Evolutionary conservation across 179 eudicot genomes (phyloP).

Genomic region (Beta lomatogona): DNA sequence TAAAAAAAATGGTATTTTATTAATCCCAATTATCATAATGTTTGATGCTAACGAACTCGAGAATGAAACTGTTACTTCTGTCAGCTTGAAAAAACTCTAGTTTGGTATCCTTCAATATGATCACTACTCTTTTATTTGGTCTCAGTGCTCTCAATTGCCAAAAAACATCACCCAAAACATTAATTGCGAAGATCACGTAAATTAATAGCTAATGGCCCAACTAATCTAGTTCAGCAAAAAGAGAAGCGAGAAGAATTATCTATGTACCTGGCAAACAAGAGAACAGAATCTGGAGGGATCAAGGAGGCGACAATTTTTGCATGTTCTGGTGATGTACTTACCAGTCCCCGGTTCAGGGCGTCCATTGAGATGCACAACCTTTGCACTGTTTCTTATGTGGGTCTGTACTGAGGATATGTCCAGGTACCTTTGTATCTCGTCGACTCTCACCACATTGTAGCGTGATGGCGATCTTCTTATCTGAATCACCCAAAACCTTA

Average conservation of each 20-base stretch:
- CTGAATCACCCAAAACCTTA: background rate
- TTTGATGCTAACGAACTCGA: too few species aligned
- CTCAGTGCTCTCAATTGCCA: too few species aligned
- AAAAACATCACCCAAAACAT: too few species aligned
- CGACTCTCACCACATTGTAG: background rate
- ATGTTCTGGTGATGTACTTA: background rate
- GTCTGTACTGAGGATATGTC: slow-evolving; percentile 4
- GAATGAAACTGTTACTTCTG: too few species aligned
- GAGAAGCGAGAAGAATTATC: background rate
- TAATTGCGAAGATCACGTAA: too few species aligned
- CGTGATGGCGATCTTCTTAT: background rate
- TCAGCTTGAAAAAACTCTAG: too few species aligned
- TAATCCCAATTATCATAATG: too few species aligned
- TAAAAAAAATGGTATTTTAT: too few species aligned
- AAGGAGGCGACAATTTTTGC: slow-evolving; percentile 1
- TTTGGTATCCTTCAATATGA: too few species aligned
- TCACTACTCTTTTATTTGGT: too few species aligned
- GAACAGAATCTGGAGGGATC: slow-evolving; percentile 16
- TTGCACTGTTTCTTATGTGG: background rate
- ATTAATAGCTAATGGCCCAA: too few species aligned
- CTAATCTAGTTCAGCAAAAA: background rate
- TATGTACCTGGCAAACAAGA: slow-evolving; percentile 7
- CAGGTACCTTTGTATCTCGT: background rate
- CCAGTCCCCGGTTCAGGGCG: background rate
- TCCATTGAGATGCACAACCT: background rate